Evolutionary conservation across 1,139 yeast species (phyloP).

Genomic region (Candida glucosophila): DNA sequence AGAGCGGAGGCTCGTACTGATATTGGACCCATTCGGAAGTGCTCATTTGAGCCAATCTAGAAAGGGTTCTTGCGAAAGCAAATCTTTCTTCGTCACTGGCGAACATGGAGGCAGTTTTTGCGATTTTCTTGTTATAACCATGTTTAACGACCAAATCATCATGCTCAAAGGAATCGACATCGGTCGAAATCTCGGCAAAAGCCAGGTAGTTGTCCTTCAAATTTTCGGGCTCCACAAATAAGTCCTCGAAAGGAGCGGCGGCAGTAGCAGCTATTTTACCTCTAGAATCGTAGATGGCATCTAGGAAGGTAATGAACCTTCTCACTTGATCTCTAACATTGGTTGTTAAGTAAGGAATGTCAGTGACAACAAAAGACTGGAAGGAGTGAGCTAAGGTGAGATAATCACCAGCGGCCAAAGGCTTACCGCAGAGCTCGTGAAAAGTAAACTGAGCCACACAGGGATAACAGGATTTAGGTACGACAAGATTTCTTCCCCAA

Average conservation of each 20-base stretch:
- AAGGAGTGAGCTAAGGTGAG: conserved; percentile 72
- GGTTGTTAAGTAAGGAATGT: conserved; percentile 77
- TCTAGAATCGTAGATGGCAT: conserved; percentile 89
- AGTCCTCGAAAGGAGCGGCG: conserved; percentile 73
- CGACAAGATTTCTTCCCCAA: conserved; percentile 80
- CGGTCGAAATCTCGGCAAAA: conserved; percentile 25
- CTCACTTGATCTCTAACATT: conserved; percentile 77
- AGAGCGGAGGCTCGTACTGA: too few relatives aligned
- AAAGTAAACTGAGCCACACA: conserved; percentile 86
- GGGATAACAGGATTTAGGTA: conserved; percentile 72
- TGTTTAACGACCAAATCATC: conserved; percentile 61
- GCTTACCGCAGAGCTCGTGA: conserved; percentile 74
- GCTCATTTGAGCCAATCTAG: conserved; percentile 89
- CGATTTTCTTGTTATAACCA: conserved; percentile 67
- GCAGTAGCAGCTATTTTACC: conserved; percentile 84
- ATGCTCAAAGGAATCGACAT: conserved; percentile 38
- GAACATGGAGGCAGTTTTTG: conserved; percentile 73
- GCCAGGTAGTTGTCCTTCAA: conserved; percentile 49
- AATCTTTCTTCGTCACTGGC: conserved; percentile 87
- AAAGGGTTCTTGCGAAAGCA: conserved; percentile 92
- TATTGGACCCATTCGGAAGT: conserved; percentile 81
- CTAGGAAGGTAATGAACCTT: conserved; percentile 86
- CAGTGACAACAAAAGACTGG: conserved; percentile 76
- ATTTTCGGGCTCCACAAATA: conserved; percentile 80
- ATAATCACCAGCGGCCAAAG: conserved; percentile 94